Conservation (phyloP, 2,329 filamentous ascomycete genomes). For the Talaromyces sp. region DNA sequence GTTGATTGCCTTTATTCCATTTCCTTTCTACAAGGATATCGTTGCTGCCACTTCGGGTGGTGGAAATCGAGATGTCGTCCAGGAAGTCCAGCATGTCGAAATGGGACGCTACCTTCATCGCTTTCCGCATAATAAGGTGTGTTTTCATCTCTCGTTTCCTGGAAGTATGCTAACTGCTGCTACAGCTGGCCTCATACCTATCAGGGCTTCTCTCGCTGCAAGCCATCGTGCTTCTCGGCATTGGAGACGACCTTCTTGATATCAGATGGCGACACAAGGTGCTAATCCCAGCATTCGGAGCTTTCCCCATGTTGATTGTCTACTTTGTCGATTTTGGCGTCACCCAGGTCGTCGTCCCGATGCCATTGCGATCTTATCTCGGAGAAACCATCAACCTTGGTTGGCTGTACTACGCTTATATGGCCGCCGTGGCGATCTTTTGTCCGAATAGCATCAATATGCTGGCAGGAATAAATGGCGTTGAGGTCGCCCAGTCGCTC, state of each 20-base stretch:
- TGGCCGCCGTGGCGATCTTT: slow-evolving; percentile 95
- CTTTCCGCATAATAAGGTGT: slow-evolving; percentile 90
- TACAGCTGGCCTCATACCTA: slow-evolving; percentile 83
- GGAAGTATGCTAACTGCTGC: slow-evolving; percentile 1
- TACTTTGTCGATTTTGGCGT: slow-evolving; percentile 99
- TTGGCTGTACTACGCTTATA: slow-evolving; percentile 87
- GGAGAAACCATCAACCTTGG: slow-evolving; percentile 81
- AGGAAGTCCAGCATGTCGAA: slow-evolving; percentile 68
- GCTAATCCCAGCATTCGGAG: slow-evolving; percentile 90
- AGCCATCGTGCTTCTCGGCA: slow-evolving; percentile 81
- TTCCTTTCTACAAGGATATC: slow-evolving; percentile 97
- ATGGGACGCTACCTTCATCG: slow-evolving; percentile 80
- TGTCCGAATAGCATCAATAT: slow-evolving; percentile 99
- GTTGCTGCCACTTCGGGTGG: slow-evolving; percentile 91
- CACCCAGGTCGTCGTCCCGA: slow-evolving; percentile 87
- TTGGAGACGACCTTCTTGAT: slow-evolving; percentile 95
- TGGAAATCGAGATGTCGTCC: slow-evolving; percentile 81
- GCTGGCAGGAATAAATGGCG: slow-evolving; percentile 97
- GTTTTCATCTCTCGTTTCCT: not conserved
- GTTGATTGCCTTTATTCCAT: slow-evolving; percentile 89
- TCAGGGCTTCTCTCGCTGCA: slow-evolving; percentile 91
- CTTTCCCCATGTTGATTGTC: slow-evolving; percentile 87
- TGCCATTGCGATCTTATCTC: slow-evolving; percentile 76
- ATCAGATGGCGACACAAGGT: slow-evolving; percentile 99
- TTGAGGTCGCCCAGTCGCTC: slow-evolving; percentile 91